phyloP scores from a whole-genome alignment of 2,329 filamentous ascomycete species.

The Pestalotiopsis sp. region DNA sequence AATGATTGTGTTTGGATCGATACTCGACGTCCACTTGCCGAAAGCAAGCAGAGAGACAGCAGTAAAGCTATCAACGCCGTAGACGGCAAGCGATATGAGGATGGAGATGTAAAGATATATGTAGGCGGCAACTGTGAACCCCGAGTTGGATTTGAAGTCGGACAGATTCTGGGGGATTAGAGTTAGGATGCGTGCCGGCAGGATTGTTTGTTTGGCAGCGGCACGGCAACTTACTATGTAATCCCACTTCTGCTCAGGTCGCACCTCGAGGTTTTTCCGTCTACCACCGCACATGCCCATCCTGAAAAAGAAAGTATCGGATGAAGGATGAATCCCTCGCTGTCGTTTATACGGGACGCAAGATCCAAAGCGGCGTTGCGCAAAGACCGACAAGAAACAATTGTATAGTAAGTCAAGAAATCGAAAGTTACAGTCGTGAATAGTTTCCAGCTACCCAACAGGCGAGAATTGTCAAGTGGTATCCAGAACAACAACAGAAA shows the following conservation, averaged over 20 bases:
- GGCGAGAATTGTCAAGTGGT: slow-evolving; percentile 4
- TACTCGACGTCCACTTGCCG: slow-evolving; percentile 83
- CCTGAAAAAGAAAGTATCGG: slow-evolving; percentile 27
- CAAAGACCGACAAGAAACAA: background rate
- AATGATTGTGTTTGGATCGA: slow-evolving; percentile 71
- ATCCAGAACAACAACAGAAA: slow-evolving; percentile 1
- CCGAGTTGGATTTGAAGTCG: slow-evolving; percentile 85
- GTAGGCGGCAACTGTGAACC: slow-evolving; percentile 78
- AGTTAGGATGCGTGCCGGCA: slow-evolving; percentile 11
- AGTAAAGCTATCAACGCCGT: slow-evolving; percentile 89
- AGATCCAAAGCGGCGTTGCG: background rate
- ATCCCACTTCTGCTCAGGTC: slow-evolving; percentile 90
- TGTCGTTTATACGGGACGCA: background rate
- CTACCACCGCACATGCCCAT: slow-evolving; percentile 69
- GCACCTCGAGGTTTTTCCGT: slow-evolving; percentile 64
- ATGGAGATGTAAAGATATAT: slow-evolving; percentile 82
- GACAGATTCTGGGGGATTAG: slow-evolving; percentile 44
- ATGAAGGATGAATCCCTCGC: background rate
- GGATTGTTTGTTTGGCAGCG: background rate
- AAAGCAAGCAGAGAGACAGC: slow-evolving; percentile 89
- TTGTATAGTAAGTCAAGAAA: background rate
- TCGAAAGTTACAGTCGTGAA: background rate
- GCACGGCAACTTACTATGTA: slow-evolving; percentile 69
- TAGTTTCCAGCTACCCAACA: slow-evolving; percentile 16
- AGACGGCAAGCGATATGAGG: slow-evolving; percentile 79